A percentile compares a stretch with the other conserved stretches of the same genome.
phyloP scores from a whole-genome alignment of 2,329 filamentous ascomycete genomes.

The Clarireedia hainanense region DNA sequence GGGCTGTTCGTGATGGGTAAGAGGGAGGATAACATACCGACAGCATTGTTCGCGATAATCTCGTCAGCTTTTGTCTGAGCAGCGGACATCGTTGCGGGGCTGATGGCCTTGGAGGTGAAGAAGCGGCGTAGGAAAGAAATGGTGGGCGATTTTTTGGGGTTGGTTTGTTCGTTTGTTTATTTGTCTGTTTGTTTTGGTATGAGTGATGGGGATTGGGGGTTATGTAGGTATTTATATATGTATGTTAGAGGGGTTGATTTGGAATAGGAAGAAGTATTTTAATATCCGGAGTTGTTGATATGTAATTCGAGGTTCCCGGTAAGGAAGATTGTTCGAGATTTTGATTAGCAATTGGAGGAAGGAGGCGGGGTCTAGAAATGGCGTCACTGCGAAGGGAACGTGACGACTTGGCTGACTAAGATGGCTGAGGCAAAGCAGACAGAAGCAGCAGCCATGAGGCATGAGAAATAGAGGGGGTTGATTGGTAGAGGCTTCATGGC shows the following conservation, averaged over 20 bases:
- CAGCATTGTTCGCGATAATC: slow-evolving; percentile 83
- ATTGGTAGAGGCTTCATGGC: too few relatives aligned
- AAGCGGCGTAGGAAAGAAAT: slow-evolving; percentile 65
- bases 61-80: slow-evolving; percentile 75
- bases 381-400: not conserved
- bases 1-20: too few relatives aligned
- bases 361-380: not conserved
- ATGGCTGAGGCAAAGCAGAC: not conserved
- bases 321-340: not conserved
- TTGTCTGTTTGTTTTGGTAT: too few relatives aligned
- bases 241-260: not conserved
- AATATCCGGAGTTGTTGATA: not conserved
- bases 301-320: not conserved
- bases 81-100: slow-evolving; percentile 66
- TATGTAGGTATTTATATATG: too few relatives aligned
- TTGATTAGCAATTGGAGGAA: not conserved
- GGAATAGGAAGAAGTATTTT: not conserved
- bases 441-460: too few relatives aligned
- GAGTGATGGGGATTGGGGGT: too few relatives aligned
- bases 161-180: too few relatives aligned
- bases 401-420: not conserved
- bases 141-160: slow-evolving; percentile 21
- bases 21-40: slow-evolving; percentile 49
- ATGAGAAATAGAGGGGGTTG: too few relatives aligned
- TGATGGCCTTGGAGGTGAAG: slow-evolving; percentile 52